Base-by-base conservation (phyloP, 1,284 basidiomycete genomes). In the Tranzscheliella williamsii region DNA sequence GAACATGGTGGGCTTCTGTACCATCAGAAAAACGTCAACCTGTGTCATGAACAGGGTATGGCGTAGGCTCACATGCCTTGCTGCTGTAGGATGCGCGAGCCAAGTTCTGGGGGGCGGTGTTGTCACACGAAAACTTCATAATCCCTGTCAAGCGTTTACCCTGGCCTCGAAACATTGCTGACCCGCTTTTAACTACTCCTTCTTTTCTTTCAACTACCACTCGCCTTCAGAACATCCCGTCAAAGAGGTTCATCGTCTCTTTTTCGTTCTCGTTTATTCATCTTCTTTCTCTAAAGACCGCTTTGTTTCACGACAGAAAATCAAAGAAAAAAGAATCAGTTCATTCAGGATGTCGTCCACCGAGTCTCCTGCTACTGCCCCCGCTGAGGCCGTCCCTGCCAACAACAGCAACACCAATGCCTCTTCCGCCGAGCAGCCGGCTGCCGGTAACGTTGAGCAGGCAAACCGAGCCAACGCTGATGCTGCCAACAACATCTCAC, bases 401-500 rank as follows among this genome's bases (percentile, higher is more conserved):
- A 46, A 42, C 46, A 43, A 23, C 47, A 23, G 35, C 34, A 33
- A 31, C 23, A 16, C 24, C 42, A n/a, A n/a, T n/a, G n/a, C n/a
- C n/a, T 34, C 61, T 38, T 36, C 56, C 43, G 47, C 62, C 60
- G 66, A 71, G 58, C 69, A 70, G 70, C 67, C 66, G 53, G 67
- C 75, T 64, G 63, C 73, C 50, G 56, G 64, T 46, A 56, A 43
- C 53, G 46, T 22, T 24, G 43, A 56, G 35, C 42, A 41, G 43
- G 35, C 44, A 17, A 20, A 43, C 42, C 34, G 24, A 9, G 39
- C 42, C 44, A 60, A 52, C 45, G 46, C 42, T 44, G 57, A 53
- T 37, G 48, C 43, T 34, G 55, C 67, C 48, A 78, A 76, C 68
- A 78, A 76, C 67, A 80, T 93, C 29, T 95, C 91, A 57, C 89